phyloP scores from a whole-genome alignment of 495 filamentous ascomycete species.

The Neurospora sp. region DNA sequence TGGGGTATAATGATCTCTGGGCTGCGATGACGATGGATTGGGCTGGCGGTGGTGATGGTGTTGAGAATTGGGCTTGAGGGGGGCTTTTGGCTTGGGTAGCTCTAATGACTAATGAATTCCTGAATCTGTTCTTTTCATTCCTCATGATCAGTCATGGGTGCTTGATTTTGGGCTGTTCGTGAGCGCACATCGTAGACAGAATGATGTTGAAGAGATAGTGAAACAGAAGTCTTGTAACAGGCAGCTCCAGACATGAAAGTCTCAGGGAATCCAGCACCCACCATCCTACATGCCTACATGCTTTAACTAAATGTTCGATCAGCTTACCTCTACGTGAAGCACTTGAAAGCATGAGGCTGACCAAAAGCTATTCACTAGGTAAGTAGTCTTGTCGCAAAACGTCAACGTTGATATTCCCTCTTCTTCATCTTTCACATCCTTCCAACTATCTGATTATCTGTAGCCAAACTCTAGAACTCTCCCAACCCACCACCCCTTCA shows the following conservation, averaged over 20 bases:
- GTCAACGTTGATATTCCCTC: no score
- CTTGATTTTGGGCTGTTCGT: no score
- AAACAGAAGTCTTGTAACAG: not conserved
- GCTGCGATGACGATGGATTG: slow-evolving; percentile 14
- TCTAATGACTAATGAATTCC: not conserved
- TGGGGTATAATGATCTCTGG: slow-evolving; percentile 12
- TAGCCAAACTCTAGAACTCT: not conserved
- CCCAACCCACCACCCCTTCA: not conserved
- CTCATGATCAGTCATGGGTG: not conserved
- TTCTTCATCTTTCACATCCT: no score
- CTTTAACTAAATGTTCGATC: no score
- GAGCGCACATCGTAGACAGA: no score
- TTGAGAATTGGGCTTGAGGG: not conserved
- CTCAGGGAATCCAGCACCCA: not conserved
- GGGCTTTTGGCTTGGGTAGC: not conserved
- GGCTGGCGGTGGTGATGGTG: not conserved
- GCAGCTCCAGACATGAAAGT: not conserved
- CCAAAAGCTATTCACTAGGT: no score
- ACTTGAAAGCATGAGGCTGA: no score
- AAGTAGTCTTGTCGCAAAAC: no score
- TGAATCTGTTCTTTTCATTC: not conserved
- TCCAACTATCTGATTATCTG: no score
- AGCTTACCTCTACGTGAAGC: no score
- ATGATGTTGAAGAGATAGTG: not conserved
- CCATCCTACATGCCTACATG: no score